Evolutionary conservation across 2,329 filamentous ascomycete genomes (phyloP).

Genomic region (Coleophoma eucalyptorum): DNA sequence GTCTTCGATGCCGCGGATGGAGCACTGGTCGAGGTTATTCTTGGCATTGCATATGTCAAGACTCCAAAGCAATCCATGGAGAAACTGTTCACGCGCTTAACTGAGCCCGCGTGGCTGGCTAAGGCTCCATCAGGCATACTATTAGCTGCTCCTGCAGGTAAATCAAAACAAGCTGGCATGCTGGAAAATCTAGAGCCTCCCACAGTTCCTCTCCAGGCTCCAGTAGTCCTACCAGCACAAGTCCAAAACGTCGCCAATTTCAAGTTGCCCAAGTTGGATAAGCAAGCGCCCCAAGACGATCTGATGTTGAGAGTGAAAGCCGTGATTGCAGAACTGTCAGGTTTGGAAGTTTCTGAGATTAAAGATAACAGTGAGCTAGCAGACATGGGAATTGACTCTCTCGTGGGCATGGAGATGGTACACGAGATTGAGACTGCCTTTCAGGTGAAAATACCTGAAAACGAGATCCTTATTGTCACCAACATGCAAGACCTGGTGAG

Average conservation of each 20-base stretch:
- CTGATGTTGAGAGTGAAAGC: not conserved
- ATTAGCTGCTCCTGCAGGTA: not conserved
- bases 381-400: conserved; percentile 44
- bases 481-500: conserved; percentile 26
- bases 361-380: conserved; percentile 30
- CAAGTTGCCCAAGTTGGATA: not conserved
- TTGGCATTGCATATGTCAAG: conserved; percentile 20
- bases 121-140: not conserved
- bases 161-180: too few relatives aligned
- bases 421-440: conserved; percentile 37
- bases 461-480: conserved; percentile 25
- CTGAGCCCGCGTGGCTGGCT: not conserved
- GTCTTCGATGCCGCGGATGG: conserved; percentile 25
- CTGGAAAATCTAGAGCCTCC: too few relatives aligned
- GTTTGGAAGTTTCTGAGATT: conserved; percentile 33
- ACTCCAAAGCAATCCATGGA: not conserved
- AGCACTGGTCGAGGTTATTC: conserved; percentile 23
- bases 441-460: conserved; percentile 23
- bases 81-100: not conserved
- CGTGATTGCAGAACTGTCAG: conserved; percentile 22
- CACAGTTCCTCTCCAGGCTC: not conserved
- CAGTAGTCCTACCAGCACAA: not conserved
- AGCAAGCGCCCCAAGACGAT: not conserved
- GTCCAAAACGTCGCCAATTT: not conserved
- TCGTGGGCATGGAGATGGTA: conserved; percentile 44